Evolutionary conservation across 495 filamentous ascomycete genomes (phyloP).

Genomic region (Terfezia claveryi): DNA sequence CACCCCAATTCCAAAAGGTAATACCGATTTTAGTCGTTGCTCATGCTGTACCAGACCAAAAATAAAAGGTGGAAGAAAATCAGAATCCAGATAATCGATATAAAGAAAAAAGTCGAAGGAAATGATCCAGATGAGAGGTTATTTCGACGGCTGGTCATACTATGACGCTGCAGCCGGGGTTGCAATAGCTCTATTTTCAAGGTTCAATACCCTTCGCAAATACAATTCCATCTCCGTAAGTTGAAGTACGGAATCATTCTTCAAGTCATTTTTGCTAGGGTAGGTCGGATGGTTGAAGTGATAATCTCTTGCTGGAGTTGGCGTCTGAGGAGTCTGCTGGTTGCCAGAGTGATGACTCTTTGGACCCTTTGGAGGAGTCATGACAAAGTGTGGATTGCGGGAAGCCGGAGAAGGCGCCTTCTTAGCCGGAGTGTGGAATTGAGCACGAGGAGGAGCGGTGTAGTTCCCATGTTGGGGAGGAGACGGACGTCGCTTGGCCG

Average conservation of each 20-base stretch:
- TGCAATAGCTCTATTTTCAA: neutral
- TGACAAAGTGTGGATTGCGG: too few species aligned
- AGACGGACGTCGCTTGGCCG: too few species aligned
- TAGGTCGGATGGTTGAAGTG: too few species aligned
- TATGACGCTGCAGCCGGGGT: neutral
- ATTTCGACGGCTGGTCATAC: neutral
- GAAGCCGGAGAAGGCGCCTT: neutral
- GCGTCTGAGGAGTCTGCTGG: too few species aligned
- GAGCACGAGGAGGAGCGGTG: neutral
- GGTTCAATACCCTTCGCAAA: constrained; percentile 14
- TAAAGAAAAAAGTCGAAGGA: neutral
- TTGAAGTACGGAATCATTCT: neutral
- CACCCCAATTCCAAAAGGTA: neutral
- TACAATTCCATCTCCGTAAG: constrained; percentile 17
- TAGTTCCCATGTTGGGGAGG: too few species aligned
- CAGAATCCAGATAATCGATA: constrained; percentile 1
- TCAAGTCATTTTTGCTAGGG: neutral
- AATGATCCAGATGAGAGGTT: neutral
- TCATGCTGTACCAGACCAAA: neutral
- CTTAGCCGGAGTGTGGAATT: neutral
- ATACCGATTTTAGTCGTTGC: neutral
- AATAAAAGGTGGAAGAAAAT: neutral
- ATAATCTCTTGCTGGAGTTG: too few species aligned
- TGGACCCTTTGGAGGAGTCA: too few species aligned
- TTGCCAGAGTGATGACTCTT: too few species aligned